phyloP scores from a whole-genome alignment of 192 early-diverging fungal genomes.

The Helicostylum pulchrum region DNA sequence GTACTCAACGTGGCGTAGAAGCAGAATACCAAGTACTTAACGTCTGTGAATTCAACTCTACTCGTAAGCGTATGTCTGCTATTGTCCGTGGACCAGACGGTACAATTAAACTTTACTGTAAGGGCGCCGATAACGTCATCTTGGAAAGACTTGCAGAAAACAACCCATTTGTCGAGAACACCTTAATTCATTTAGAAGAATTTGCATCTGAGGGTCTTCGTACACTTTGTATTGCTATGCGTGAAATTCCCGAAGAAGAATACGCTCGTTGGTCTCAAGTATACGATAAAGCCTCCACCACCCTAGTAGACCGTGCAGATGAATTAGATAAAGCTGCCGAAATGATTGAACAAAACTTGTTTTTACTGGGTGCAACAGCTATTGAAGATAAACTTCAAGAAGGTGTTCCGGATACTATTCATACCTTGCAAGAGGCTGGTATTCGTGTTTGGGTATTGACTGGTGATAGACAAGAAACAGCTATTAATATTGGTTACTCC shows the following conservation, averaged over 20 bases:
- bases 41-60: conserved; percentile 98
- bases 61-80: conserved; percentile 97
- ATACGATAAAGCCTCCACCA: conserved; percentile 86
- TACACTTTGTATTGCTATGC: conserved; percentile 93
- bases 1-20: conserved; percentile 40
- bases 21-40: conserved; percentile 89
- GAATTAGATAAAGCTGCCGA: conserved; percentile 92
- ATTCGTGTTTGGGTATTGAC: conserved; percentile 98
- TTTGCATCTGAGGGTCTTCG: conserved; percentile 95
- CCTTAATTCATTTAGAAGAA: conserved; percentile 81
- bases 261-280: conserved; percentile 80
- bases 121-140: conserved; percentile 98
- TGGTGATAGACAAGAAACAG: conserved; percentile 97
- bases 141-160: conserved; percentile 78
- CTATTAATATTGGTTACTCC: conserved; percentile 97
- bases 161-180: conserved; percentile 66
- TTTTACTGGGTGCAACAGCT: conserved; percentile 93
- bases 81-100: conserved; percentile 86
- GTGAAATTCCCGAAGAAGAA: conserved; percentile 86
- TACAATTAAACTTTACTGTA: conserved; percentile 86
- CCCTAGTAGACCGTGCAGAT: conserved; percentile 82
- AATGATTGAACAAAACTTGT: conserved; percentile 90
- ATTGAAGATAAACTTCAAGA: conserved; percentile 99
- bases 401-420: conserved; percentile 97
- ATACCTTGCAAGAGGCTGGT: conserved; percentile 90